Base-by-base conservation (phyloP, 768 basidiomycete genomes). In the Neoboletus magnificus region DNA sequence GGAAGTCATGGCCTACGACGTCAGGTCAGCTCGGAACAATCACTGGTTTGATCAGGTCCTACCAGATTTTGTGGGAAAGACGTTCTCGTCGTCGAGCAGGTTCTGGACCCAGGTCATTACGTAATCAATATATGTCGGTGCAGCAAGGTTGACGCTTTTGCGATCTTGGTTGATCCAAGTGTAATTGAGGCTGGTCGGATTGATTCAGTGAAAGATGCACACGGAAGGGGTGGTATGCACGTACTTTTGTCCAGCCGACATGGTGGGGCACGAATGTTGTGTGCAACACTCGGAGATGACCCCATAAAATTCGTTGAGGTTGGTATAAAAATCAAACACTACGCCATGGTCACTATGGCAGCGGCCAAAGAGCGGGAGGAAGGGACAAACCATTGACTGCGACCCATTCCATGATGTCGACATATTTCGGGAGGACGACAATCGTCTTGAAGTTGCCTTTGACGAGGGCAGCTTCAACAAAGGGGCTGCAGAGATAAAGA, bases 391-490 rank as follows among this genome's bases (percentile, higher is more conserved):
- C 83, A 66, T 96, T 96, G 41, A 93, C 89, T 12, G 93, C 94
- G 29, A 96, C 94, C 94, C 94, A 97, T 69, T 97, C 94, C 81
- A 93, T 95, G 55, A 92, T 86, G 68, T 96, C 93, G 29, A 91
- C 88, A 63, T 95, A 97, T 71, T 96, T 97, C 8, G 96, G 96
- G 51, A 93, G 80, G 74, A 93, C 89, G 54, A 98, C 94, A 65
- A 98, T 98, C 4, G 94, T 97, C 77, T 96, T 98, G 79, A 97
- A 98, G 73, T 94, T 97, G 23, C 96, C 96, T 71, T 96, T 98
- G 56, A 98, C 95, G 42, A 98, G 81, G 0, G 96, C 93, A 2
- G 93, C 89, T 63, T 96, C 94, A 52, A 90, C 92, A 71, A 98
- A 98, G 4, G 95, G 95, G 51, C 90, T 89, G 71, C 89, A 96